Evolutionary conservation across 768 basidiomycete genomes (phyloP).

Genomic region (Mycena epipterygia): DNA sequence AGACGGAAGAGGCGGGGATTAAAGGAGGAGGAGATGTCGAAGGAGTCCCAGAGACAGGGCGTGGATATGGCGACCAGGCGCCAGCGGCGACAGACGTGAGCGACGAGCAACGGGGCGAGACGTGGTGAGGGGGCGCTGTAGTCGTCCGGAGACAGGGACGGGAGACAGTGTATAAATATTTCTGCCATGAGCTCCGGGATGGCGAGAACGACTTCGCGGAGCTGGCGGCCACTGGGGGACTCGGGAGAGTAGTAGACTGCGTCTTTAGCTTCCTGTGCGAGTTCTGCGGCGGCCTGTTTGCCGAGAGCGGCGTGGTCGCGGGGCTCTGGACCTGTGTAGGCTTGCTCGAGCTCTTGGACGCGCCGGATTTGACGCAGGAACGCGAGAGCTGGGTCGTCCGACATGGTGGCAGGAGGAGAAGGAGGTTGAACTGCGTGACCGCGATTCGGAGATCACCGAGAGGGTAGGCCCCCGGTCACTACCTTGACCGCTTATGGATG

Average conservation of each 20-base stretch:
- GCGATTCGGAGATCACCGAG: no score
- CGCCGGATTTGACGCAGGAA: neutral
- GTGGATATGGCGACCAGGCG: neutral
- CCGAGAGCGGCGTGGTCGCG: neutral
- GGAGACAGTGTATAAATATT: constrained; percentile 9
- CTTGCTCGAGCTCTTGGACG: neutral
- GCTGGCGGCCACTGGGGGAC: constrained; percentile 3
- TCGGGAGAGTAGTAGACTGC: constrained; percentile 8
- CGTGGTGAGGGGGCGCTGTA: neutral
- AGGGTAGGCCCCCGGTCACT: no score
- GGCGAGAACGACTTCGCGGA: constrained; percentile 6
- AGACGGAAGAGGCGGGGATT: neutral
- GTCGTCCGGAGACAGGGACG: neutral
- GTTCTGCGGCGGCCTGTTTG: neutral
- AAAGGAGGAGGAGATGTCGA: neutral
- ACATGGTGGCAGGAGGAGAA: no score
- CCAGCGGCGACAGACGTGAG: constrained; percentile 1
- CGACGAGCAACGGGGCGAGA: neutral
- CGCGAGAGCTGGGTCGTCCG: neutral
- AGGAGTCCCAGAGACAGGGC: constrained; percentile 1
- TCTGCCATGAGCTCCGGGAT: neutral
- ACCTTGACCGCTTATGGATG: no score
- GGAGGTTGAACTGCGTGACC: no score
- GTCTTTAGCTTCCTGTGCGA: constrained; percentile 4
- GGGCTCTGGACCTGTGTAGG: neutral